These are phyloP conservation scores for Mariannaea sp. DNA, from an alignment of 2,329 filamentous ascomycete genomes.

Conservation along the genomic window DNA sequence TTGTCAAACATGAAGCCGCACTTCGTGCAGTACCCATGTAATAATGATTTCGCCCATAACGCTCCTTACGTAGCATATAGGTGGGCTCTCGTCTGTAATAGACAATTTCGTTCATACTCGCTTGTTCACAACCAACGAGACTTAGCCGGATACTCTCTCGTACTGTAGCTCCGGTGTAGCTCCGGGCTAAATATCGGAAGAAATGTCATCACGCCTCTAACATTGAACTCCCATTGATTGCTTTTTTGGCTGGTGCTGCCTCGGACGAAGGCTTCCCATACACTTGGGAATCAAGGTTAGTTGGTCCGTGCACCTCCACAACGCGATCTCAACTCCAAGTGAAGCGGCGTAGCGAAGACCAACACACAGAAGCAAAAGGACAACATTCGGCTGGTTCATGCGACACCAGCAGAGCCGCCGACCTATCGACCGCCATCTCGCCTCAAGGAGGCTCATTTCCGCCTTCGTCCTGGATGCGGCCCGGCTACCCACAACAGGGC, in stretches of 20 bases:
- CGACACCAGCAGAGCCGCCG: slow-evolving; percentile 5
- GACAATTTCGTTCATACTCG: neutral
- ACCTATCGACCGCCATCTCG: slow-evolving; percentile 9
- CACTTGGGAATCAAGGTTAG: neutral
- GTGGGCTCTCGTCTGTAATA: too few species aligned
- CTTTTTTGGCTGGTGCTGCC: slow-evolving; percentile 1
- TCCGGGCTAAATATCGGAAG: slow-evolving; percentile 15
- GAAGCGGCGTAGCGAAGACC: slow-evolving; percentile 5
- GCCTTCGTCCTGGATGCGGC: slow-evolving; percentile 32
- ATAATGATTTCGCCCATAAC: too few species aligned
- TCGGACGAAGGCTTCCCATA: slow-evolving; percentile 9
- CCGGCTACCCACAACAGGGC: slow-evolving; percentile 25
- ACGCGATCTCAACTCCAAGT: slow-evolving; percentile 18
- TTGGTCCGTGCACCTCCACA: slow-evolving; percentile 22
- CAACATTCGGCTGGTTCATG: slow-evolving; percentile 1
- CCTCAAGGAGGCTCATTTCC: slow-evolving; percentile 12
- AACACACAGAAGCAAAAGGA: neutral
- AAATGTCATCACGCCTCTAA: neutral
- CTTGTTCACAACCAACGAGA: too few species aligned
- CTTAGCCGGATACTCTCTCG: too few species aligned
- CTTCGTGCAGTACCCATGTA: too few species aligned
- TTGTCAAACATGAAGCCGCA: too few species aligned
- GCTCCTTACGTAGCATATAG: too few species aligned
- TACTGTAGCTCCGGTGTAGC: too few species aligned
- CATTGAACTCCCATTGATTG: neutral